Evolutionary conservation across 2,329 filamentous ascomycete genomes (phyloP), one percentile per base, ranked within the genome.

Genomic region (Sporothrix schenckii): DNA sequence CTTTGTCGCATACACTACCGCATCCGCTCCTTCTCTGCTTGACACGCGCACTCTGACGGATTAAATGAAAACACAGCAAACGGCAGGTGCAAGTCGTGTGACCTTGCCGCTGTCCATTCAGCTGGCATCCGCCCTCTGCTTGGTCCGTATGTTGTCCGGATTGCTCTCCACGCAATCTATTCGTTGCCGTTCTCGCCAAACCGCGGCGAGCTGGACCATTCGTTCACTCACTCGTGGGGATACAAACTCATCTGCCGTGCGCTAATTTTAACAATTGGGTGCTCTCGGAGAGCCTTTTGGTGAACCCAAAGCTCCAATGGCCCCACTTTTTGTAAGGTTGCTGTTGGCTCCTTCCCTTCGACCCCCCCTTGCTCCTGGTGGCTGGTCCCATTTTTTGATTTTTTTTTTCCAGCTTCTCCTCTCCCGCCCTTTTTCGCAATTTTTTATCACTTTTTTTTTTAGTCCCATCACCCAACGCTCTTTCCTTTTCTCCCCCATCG

Each of bases 381-480:
- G 63, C 63, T 66, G 63, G 63, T 4, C 11, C 11, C 21, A 53
- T 66, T 66, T 54, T 54, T 41, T 30, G 16, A 11, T 61, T 52
- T 69, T 61, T 24, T 61, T 39, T 39, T 11, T 21, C 14, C 41
- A 16, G 41, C 41, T 39, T 21, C 53, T 16, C 53, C 39, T 44
- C 24, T 50, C 58, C n/a, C 58, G 19, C 58, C n/a, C 58, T 65
- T 65, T 65, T 65, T 65, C 34, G 24, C 41, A 27, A 19, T 69
- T 53, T 63, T 63, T 63, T 63, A 54, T 61, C 49, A 53, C 69
- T 69, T 56, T 68, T 68, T 47, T 66, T 27, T 56, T 39, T 24
- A 10, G 3, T 24, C n/a, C 54, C 53, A 60, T 24, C 34, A 56
- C 58, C 66, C 30, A 52, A 61, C 66, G 52, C 60, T 50, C 52